Percentiles rank a stretch among this genome's conserved stretches.
phyloP scores from a whole-genome alignment of 1,284 basidiomycete genomes.

The Leccinum fallax region DNA sequence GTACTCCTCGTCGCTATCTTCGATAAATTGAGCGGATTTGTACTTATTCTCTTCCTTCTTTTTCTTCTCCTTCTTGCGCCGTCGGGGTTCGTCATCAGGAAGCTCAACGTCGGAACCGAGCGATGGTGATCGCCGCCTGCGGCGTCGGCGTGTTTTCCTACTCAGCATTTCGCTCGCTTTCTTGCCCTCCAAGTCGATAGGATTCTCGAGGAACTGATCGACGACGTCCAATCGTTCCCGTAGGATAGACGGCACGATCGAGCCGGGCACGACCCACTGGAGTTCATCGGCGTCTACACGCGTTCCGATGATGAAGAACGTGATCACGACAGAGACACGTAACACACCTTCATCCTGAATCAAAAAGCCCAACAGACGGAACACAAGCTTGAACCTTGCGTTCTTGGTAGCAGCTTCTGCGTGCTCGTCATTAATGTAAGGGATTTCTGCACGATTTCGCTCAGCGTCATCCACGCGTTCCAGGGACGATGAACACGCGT shows the following conservation, averaged over 20 bases:
- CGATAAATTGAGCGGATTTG: constrained; percentile 89
- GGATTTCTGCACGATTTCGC: constrained; percentile 57
- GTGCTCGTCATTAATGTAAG: constrained; percentile 71
- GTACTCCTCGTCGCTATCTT: constrained; percentile 84
- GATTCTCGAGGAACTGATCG: constrained; percentile 73
- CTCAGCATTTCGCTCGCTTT: constrained; percentile 65
- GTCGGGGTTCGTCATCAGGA: constrained; percentile 46
- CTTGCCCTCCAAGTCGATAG: constrained; percentile 76
- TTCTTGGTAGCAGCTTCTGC: constrained; percentile 78
- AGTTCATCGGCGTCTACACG: constrained; percentile 64
- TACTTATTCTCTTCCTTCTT: constrained; percentile 74
- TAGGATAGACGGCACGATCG: constrained; percentile 64
- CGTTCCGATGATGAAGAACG: background rate
- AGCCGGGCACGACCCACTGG: constrained; percentile 79
- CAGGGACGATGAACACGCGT: constrained; percentile 31
- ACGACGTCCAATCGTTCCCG: constrained; percentile 69
- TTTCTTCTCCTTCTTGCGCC: constrained; percentile 55
- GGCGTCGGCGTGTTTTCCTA: constrained; percentile 58
- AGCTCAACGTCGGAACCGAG: constrained; percentile 46
- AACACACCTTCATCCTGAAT: constrained; percentile 59
- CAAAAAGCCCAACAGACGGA: constrained; percentile 70
- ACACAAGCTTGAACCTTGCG: constrained; percentile 78
- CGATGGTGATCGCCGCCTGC: constrained; percentile 51
- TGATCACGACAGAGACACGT: constrained; percentile 8
- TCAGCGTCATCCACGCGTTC: constrained; percentile 4